Evolutionary conservation across 1,284 basidiomycete species (phyloP), one percentile per base, ranked within the genome.

Genomic region (Ustilago tritici): DNA sequence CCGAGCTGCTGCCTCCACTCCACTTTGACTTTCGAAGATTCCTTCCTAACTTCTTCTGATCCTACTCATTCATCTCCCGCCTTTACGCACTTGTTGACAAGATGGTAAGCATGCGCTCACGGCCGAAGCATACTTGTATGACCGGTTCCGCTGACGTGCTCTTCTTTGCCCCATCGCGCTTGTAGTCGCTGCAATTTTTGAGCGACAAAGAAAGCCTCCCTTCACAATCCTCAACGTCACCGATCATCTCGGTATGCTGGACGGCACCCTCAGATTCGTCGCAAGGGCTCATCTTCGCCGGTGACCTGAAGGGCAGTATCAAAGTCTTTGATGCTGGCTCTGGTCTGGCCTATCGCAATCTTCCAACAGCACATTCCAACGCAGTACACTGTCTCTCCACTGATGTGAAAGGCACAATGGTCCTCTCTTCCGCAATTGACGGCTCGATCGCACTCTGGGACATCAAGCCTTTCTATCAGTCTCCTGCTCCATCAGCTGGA

Each of bases 121-220:
- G 23, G 4, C 36, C 14, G 4, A 38, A 9, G 36, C 36, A 14
- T 38, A 28, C 36, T 38, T 17, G n/a, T 43, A 12, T 15, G 15
- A 17, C 14, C 14, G 15, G 1, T 43, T 17, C 15, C 40, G 1
- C 10, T 43, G 40, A 43, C 40, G 1, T 38, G 17, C 17, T 54
- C 52, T 19, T 5, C n/a, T 19, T 36, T 31, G 4, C 17, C 15
- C n/a, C 14, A 10, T n/a, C n/a, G 14, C 8, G 23, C 9, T n/a
- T 1, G 38, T 55, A 71, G 76, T 78, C 76, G 58, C 65, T 78
- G 5, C 71, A 78, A 57, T 78, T 68, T n/a, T 56, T 78, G 0
- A 70, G 64, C 50, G 76, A 78, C 65, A 70, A 74, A 50, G 71
- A 78, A 36, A 38, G 61, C 10, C 61, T 52, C 2, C 59, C 67